These are phyloP conservation scores for Pyrenophora teres DNA, from an alignment of 2,329 filamentous ascomycete species.

Conservation along the genomic window DNA sequence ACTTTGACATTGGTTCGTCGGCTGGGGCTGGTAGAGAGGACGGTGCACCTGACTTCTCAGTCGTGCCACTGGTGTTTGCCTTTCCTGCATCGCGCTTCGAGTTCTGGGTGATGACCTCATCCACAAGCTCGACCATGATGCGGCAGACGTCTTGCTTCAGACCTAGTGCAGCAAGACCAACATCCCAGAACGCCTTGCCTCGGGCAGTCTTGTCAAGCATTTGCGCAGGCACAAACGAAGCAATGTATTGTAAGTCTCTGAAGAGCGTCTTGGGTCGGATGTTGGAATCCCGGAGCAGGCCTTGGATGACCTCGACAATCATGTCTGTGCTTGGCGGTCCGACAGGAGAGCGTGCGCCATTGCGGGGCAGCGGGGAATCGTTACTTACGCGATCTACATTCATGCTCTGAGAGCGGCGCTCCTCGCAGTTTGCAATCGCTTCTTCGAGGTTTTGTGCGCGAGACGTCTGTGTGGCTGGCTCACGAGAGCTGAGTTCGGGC, in stretches of 20 bases:
- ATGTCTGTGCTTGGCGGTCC: slow-evolving; percentile 50
- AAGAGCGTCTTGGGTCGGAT: slow-evolving; percentile 55
- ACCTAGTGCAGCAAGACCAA: slow-evolving; percentile 82
- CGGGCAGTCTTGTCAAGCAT: slow-evolving; percentile 63
- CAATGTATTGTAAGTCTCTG: slow-evolving; percentile 60
- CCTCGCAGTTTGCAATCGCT: slow-evolving; percentile 71
- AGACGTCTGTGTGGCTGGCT: slow-evolving; percentile 49
- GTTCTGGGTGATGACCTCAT: slow-evolving; percentile 70
- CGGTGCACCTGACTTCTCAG: slow-evolving; percentile 22
- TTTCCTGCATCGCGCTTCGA: slow-evolving; percentile 60
- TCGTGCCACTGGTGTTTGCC: slow-evolving; percentile 28
- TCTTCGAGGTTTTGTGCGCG: slow-evolving; percentile 63
- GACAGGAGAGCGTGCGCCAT: slow-evolving; percentile 44
- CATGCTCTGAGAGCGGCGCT: slow-evolving; percentile 66
- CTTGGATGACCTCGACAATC: slow-evolving; percentile 51
- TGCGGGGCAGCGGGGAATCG: slow-evolving; percentile 47
- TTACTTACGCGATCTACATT: slow-evolving; percentile 41
- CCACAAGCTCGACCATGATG: slow-evolving; percentile 78
- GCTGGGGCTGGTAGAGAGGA: slow-evolving; percentile 10
- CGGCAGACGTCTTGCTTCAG: slow-evolving; percentile 86
- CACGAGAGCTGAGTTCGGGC: slow-evolving; percentile 52
- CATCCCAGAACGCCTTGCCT: slow-evolving; percentile 86
- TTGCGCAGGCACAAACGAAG: slow-evolving; percentile 63
- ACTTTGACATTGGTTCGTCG: slow-evolving; percentile 59
- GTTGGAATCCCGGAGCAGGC: slow-evolving; percentile 51